Base-by-base conservation (phyloP, 352 stramenopile species). In the Plasmopara viticola region DNA sequence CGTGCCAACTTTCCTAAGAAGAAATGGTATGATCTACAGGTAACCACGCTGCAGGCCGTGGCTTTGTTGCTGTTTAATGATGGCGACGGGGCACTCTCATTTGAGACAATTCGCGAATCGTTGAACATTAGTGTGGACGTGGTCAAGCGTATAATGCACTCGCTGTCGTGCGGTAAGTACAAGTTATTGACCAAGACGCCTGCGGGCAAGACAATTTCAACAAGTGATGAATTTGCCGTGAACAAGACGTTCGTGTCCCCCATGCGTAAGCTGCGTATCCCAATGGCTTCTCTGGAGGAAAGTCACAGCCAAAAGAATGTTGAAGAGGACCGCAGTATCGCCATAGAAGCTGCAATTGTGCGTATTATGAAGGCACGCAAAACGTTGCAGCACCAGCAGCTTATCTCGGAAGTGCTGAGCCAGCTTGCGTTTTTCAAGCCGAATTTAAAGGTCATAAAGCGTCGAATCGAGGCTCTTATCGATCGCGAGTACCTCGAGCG, bases 341-440 rank as follows among this genome's bases (percentile, higher is more conserved):
- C 96, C 15, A 99, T 99, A 66, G 97, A 99, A 80, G 97, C 97
- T 35, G 95, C 96, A 10, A 98, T 99, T 63, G 97, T 99, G 38
- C 92, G 97, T 68, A 99, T 99, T 75, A 99, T 99, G 97, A 99
- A 99, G 78, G 95, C 95, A 15, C 77, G 95, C 53, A 98, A 98
- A 73, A 97, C 92, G 30, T 74, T 99, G 50, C 79, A 95, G 51
- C 97, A 99, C 69, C 94, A 98, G 67, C 90, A 99, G 66, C 84
- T 99, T 10, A 89, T 99, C 41, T 97, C 96, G 34, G 96, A 99
- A 72, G 96, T 99, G 48, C 69, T 99, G 37, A 95, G 77, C 33
- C 96, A 99, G 64, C 79, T 99, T 33, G 78, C 88, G 6, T 99
- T 99, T 65, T 99, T 99, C 82, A 96, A 96, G 60, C 97, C 97